Base-by-base conservation (phyloP, 495 filamentous ascomycete genomes). In the Parachaetomium inaequale region DNA sequence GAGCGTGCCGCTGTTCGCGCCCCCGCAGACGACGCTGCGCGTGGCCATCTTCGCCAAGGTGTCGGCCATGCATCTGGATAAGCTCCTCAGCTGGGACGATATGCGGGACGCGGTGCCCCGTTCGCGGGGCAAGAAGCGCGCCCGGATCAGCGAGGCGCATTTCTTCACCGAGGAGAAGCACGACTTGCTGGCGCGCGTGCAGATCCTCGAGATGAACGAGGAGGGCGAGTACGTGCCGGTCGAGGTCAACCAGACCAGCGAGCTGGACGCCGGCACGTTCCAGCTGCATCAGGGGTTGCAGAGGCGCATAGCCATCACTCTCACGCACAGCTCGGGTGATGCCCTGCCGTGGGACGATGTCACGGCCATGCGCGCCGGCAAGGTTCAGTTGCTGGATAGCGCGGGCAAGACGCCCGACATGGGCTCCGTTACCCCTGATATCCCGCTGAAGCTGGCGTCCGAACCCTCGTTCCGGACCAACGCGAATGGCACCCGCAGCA, bases 21-120 rank as follows among this genome's bases (percentile, higher is more conserved):
- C 92, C 12, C 85, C 82, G 31, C 85, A 86, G 36, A 86, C 89
- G 10, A 86, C 85, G 8, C 74, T 99, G 45, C 84, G 95, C 58
- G 88, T 98, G n/a, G 91, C 92, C 32, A 88, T 99, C 59, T 98
- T 96, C 70, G 93, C 95, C 29, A 88, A 87, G 65, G 90, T 96
- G 52, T 93, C 89, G 17, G 76, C 87, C 1, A 96, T 97, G 88
- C 94, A 99, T 72, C 83, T 99, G 7, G 94, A 99, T 70, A 98
- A 96, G 74, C 81, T 99, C 38, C 83, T 99, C 5, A 98, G 95
- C 74, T 99, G 94, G 94, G 94, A 99, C 73, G 95, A 96, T 69
- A 96, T 99, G 86, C 84, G 92, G 49, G 93, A 98, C 68, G 81
- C 85, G 12, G 78, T 79, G 19, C 78, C 79, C 7, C 68, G 68